Evolutionary conservation across 1,284 basidiomycete species (phyloP), one percentile per base, ranked within the genome.

Genomic region (Ceratobasidium sp.): DNA sequence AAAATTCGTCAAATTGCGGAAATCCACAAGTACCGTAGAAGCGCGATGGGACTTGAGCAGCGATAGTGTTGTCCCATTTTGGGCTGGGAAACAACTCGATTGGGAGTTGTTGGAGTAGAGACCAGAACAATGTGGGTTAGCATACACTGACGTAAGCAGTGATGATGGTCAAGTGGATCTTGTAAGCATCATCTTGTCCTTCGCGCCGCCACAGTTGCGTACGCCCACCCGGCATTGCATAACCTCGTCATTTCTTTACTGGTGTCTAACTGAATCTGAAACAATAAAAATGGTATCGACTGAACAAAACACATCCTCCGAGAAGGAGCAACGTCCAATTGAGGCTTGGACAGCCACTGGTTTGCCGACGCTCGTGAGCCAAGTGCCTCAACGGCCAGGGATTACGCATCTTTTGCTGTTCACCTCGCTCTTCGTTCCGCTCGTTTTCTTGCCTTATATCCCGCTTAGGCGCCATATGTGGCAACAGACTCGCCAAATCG

Each of bases 21-120:
- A 76, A 77, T 78, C 29, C 74, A 76, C 35, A 77, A 82, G 79
- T 64, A 78, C 84, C 7, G 82, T 91, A 0, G 82, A 86, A 60
- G 82, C 83, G 42, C 77, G 78, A 32, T 89, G 87, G 76, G 76
- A 77, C 45, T 74, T 82, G 34, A 84, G 82, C 27, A 83, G 84
- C 27, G 82, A 87, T 22, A 84, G 82, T 69, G 87, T 98, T 0
- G 86, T 93, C 27, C 93, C 96, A 1, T 99, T 99, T 81, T 94
- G 92, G 92, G 89, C 92, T 1, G 96, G 95, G 25, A 91, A 89
- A 78, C 80, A 85, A 72, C 80, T 99, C 34, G 82, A 82, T 17
- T 99, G 96, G 96, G 85, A 89, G 79, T 89, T 98, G 74, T 83
- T 72, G 29, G 25, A 47, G 15, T 56, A 15, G 40, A 22, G 20